Percentiles rank a stretch among this genome's conserved stretches.
These are phyloP conservation scores for Neurospora crassa DNA, from an alignment of 2,329 filamentous ascomycete genomes.

Conservation along the genomic window DNA sequence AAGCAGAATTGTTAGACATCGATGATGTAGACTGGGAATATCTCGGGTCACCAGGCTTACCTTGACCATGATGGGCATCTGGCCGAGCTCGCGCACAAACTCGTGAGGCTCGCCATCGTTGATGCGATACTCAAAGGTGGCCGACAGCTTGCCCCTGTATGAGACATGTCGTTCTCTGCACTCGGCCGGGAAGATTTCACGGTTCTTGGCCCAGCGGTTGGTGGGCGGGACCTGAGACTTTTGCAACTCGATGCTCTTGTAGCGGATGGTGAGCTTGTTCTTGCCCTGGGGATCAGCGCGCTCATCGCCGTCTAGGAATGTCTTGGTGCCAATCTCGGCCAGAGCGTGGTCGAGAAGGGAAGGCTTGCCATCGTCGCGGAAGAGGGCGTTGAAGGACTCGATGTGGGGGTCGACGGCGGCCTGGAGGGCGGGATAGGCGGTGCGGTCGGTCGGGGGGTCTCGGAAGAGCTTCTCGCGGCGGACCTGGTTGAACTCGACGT, in stretches of 20 bases:
- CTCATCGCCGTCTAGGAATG: constrained; percentile 74
- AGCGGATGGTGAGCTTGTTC: constrained; percentile 69
- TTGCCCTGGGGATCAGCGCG: constrained; percentile 45
- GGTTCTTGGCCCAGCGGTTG: constrained; percentile 76
- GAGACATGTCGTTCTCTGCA: constrained; percentile 89
- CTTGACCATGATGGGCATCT: constrained; percentile 89
- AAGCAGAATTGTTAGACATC: not conserved
- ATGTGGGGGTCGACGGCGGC: constrained; percentile 85
- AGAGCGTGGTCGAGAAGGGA: constrained; percentile 61
- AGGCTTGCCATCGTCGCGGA: constrained; percentile 55
- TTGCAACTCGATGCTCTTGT: constrained; percentile 74
- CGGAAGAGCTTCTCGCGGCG: constrained; percentile 82
- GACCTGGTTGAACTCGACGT: constrained; percentile 75
- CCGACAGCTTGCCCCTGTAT: constrained; percentile 79
- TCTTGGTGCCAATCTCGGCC: constrained; percentile 82
- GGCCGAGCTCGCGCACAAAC: constrained; percentile 74
- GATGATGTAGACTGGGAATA: constrained; percentile 1
- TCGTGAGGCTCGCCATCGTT: constrained; percentile 82
- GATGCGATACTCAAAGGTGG: constrained; percentile 73
- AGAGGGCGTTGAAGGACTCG: constrained; percentile 89
- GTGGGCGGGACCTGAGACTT: constrained; percentile 68
- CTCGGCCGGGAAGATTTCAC: constrained; percentile 84
- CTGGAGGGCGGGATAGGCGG: constrained; percentile 79
- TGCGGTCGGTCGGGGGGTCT: constrained; percentile 77
- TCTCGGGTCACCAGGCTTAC: constrained; percentile 33